Conservation (phyloP, 2,329 filamentous ascomycete genomes). For the Botrytis porri region DNA sequence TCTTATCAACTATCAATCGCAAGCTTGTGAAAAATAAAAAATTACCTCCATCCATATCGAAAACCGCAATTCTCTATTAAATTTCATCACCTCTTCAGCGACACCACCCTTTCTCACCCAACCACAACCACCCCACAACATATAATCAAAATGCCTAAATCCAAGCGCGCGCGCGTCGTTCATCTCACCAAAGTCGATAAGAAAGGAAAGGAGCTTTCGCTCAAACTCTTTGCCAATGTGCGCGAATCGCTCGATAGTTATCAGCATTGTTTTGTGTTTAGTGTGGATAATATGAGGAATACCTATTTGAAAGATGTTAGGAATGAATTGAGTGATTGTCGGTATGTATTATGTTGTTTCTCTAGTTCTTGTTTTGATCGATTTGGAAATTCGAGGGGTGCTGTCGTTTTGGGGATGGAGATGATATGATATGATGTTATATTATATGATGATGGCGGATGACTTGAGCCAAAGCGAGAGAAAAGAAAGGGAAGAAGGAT, state of each 20-base stretch:
- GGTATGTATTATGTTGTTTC: slow-evolving; percentile 50
- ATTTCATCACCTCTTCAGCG: not conserved
- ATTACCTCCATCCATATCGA: slow-evolving; percentile 19
- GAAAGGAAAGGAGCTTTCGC: slow-evolving; percentile 86
- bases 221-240: slow-evolving; percentile 83
- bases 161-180: slow-evolving; percentile 85
- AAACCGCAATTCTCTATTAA: slow-evolving; percentile 14
- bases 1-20: slow-evolving; percentile 25
- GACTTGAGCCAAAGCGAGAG: not conserved
- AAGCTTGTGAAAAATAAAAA: slow-evolving; percentile 24
- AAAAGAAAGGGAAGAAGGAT: not conserved
- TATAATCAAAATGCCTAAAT: slow-evolving; percentile 74
- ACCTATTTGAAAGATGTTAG: slow-evolving; percentile 90
- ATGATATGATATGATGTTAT: not conserved
- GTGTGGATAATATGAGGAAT: slow-evolving; percentile 97
- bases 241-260: slow-evolving; percentile 81
- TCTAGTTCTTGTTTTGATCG: not conserved
- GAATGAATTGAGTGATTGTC: slow-evolving; percentile 77
- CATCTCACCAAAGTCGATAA: slow-evolving; percentile 89
- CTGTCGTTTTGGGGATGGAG: not conserved
- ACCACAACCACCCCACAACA: not conserved
- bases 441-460: not conserved
- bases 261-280: slow-evolving; percentile 89
- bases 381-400: not conserved
- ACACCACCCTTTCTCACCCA: not conserved